phyloP scores from a whole-genome alignment of 306 rosid genomes.

The Glycine tomentella region DNA sequence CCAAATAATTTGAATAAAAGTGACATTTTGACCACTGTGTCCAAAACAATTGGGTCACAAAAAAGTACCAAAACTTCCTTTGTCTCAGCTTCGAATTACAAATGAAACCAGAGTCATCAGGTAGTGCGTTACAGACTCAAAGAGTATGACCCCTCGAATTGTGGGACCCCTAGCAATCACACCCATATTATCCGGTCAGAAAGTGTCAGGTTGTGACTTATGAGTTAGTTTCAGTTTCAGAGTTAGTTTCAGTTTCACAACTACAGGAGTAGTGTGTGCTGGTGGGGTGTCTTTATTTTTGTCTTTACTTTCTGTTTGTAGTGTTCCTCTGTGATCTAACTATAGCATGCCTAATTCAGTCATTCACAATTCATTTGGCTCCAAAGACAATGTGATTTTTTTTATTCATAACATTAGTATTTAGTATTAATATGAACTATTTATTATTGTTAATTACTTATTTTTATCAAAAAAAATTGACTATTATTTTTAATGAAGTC shows the following conservation, averaged over 20 bases:
- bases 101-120: not conserved
- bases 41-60: not conserved
- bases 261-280: not conserved
- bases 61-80: constrained; percentile 33
- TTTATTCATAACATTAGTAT: too few relatives aligned
- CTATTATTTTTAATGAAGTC: too few relatives aligned
- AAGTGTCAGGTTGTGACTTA: too few relatives aligned
- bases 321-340: constrained; percentile 19
- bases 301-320: not conserved
- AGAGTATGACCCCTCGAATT: constrained; percentile 28
- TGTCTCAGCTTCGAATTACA: constrained; percentile 5
- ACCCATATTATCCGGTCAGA: constrained; percentile 23
- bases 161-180: constrained; percentile 29
- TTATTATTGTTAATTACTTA: too few relatives aligned
- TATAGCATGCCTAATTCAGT: not conserved
- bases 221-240: too few relatives aligned
- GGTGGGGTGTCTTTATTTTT: constrained; percentile 17
- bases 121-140: constrained; percentile 6
- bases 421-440: too few relatives aligned
- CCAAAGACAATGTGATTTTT: not conserved
- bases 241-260: too few relatives aligned
- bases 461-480: too few relatives aligned
- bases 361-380: not conserved
- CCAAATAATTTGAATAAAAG: too few relatives aligned
- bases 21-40: too few relatives aligned